Base-by-base conservation (phyloP, 305 asterid genomes). In the Solanum hybrid region DNA sequence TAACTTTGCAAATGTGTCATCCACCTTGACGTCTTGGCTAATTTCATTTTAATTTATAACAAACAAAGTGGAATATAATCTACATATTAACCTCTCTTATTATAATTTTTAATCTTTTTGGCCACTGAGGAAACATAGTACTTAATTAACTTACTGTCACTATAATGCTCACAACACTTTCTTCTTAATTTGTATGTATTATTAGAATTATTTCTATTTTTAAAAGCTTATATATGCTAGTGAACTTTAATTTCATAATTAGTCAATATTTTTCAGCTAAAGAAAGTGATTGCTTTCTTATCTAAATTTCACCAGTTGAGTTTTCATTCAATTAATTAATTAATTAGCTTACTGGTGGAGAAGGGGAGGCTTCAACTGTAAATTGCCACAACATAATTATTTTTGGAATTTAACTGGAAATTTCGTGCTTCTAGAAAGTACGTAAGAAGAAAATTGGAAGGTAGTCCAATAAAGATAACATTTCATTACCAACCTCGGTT, bases 321-420 rank as follows among this genome's bases (percentile, higher is more conserved):
- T 29, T 83, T 41, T 24, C 73, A 15, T 27, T 29, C 29, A 45
- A 84, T n/a, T 82, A 14, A 27, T 27, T 22, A 34, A 34, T 45
- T 34, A 34, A 34, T 45, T 45, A 29, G 27, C 27, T 84, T 84
- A 84, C 72, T 61, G 72, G 72, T 61, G 72, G 15, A 83, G 10
- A 83, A 51, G 76, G 87, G 88, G 41, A 84, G 88, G 88, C 76
- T 84, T 84, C 31, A 84, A 51, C 88, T 84, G 11, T 57, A 84
- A 82, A 83, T 15, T 7, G 73, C 12, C 34, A 32, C 41, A 51
- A 10, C 29, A 24, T 70, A 70, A 11, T 70, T 70, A 4, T 5
- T 70, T 70, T 24, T 5, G 14, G 26, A 20, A 61, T 61, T 61
- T 61, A 70, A 6, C 8, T 10, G 17, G 31, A 70, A 70, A 70